A percentile compares a stretch with the other conserved stretches of the same genome.
These are phyloP conservation scores for Vishniacozyma victoriae DNA, from an alignment of 768 basidiomycete genomes.

Conservation along the genomic window DNA sequence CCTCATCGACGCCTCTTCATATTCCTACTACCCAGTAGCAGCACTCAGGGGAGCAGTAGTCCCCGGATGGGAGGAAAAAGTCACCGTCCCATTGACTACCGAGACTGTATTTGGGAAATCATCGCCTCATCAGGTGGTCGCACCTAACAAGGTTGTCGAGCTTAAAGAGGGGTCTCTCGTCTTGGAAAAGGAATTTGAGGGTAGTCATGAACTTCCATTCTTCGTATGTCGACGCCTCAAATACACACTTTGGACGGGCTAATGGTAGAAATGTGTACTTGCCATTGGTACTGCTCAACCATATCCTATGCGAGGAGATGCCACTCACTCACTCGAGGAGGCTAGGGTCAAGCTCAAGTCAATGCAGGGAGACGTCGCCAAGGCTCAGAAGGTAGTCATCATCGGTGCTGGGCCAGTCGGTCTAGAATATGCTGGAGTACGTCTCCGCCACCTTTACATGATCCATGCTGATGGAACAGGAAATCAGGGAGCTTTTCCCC, in stretches of 20 bases:
- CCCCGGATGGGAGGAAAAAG: slow-evolving; percentile 31
- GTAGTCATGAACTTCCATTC: slow-evolving; percentile 23
- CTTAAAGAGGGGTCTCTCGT: slow-evolving; percentile 22
- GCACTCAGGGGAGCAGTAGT: slow-evolving; percentile 29
- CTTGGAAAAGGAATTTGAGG: slow-evolving; percentile 29
- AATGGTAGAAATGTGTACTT: slow-evolving; percentile 22
- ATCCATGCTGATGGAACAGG: slow-evolving; percentile 3
- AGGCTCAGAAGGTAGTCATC: slow-evolving; percentile 55
- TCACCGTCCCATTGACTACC: slow-evolving; percentile 17
- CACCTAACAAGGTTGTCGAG: slow-evolving; percentile 27
- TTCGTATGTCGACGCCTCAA: slow-evolving; percentile 20
- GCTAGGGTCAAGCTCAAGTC: slow-evolving; percentile 12
- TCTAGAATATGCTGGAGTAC: slow-evolving; percentile 47
- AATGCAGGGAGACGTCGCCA: slow-evolving; percentile 53
- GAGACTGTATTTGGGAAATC: slow-evolving; percentile 23
- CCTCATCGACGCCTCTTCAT: slow-evolving; percentile 26
- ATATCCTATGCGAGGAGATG: slow-evolving; percentile 23
- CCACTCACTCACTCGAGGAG: slow-evolving; percentile 2
- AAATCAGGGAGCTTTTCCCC: slow-evolving; percentile 19
- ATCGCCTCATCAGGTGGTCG: slow-evolving; percentile 18
- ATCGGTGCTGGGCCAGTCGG: slow-evolving; percentile 69
- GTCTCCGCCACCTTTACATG: neutral
- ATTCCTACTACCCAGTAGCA: slow-evolving; percentile 30
- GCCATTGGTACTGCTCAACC: slow-evolving; percentile 35
- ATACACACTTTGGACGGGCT: neutral